Base-by-base conservation (phyloP, 176 grass and related monocot species). In the Bothriochloa decipiens region DNA sequence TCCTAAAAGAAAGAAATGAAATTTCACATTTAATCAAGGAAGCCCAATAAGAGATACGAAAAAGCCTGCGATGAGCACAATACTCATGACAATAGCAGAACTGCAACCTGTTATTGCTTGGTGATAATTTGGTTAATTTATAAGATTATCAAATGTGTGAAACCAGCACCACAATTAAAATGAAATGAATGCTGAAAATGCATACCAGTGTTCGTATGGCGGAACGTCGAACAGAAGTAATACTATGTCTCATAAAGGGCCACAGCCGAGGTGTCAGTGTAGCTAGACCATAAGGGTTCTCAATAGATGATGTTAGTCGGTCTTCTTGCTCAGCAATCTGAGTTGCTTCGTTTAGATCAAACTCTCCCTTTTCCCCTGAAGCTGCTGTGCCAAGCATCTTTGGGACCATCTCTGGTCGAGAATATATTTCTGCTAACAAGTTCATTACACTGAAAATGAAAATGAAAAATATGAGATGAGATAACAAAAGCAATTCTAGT, bases 231-330 rank as follows among this genome's bases (percentile, higher is more conserved):
- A 99, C 96, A 81, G 96, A 99, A 72, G 89, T 92, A 76, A 99
- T 99, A 79, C 88, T 99, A 55, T 99, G 96, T 78, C 96, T 94
- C 91, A 99, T 96, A 87, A 99, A 99, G 70, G 96, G 93, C 96
- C 93, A 99, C 45, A 99, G 33, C 14, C 96, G 79, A 14, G 96
- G 96, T 61, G 90, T 95, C 78, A 99, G 65, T 72, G 78, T 86
- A 77, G 96, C 94, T 86, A 99, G 83, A 84, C 89, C 90, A 72
- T 94, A 96, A 75, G 96, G 91, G 86, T 93, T 96, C 50, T 93
- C 93, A 78, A 68, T 91, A 74, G 65, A 83, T 82, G 65, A 83
- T 82, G 73, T 58, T 14, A 75, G 70, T 81, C 13, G 69, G 22
- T 92, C 89, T 66, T 88, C 87, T 72, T 85, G 87, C 65, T 94